These are phyloP conservation scores for Neurospora intermedia DNA, from an alignment of 495 filamentous ascomycete species.

Conservation along the genomic window DNA sequence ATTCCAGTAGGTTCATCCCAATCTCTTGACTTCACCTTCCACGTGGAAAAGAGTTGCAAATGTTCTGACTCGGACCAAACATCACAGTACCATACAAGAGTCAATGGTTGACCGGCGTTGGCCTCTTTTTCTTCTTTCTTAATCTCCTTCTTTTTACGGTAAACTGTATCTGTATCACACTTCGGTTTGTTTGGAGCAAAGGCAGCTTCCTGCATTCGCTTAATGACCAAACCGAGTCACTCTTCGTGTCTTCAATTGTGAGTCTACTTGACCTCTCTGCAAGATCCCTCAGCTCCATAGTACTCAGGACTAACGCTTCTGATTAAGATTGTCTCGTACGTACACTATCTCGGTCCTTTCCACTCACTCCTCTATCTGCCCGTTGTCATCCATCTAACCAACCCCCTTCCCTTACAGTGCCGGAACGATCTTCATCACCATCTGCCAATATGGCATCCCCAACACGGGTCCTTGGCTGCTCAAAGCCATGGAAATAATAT, in stretches of 20 bases:
- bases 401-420: constrained; percentile 26
- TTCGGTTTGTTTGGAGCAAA: constrained; percentile 60
- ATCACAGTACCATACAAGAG: constrained; percentile 57
- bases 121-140: constrained; percentile 62
- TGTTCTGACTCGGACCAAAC: not conserved
- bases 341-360: not conserved
- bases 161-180: constrained; percentile 54
- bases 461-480: constrained; percentile 59
- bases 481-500: constrained; percentile 49
- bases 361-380: constrained; percentile 1
- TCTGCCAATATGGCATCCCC: constrained; percentile 65
- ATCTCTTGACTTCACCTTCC: not conserved
- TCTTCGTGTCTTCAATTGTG: constrained; percentile 68
- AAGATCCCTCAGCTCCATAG: not conserved
- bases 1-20: constrained; percentile 43
- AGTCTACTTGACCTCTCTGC: constrained; percentile 1
- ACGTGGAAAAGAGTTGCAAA: not conserved
- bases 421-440: constrained; percentile 70
- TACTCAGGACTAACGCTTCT: not conserved
- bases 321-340: constrained; percentile 34
- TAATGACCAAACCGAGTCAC: constrained; percentile 64
- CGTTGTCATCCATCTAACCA: not conserved
- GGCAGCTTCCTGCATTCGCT: constrained; percentile 64
- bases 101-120: constrained; percentile 58
- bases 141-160: constrained; percentile 64